Evolutionary conservation across 495 filamentous ascomycete genomes (phyloP).

Genomic region (Amorphotheca resinae): DNA sequence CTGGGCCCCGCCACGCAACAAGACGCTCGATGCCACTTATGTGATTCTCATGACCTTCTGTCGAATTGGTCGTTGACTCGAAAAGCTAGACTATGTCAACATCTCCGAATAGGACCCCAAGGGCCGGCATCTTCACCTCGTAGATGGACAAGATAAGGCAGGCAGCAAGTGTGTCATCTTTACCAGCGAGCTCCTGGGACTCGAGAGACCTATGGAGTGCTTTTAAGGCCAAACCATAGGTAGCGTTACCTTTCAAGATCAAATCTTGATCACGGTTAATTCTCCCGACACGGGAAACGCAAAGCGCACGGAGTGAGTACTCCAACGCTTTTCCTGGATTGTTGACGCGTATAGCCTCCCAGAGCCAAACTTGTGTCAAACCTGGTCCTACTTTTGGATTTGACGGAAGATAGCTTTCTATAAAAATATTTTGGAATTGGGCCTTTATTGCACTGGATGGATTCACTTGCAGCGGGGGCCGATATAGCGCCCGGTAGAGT

Average conservation of each 20-base stretch:
- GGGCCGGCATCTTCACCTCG: neutral
- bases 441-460: neutral
- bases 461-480: neutral
- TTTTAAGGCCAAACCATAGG: neutral
- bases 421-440: neutral
- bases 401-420: neutral
- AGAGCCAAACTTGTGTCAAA: neutral
- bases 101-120: neutral
- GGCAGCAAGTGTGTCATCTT: neutral
- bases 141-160: neutral
- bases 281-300: neutral
- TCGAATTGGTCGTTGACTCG: neutral
- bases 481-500: neutral
- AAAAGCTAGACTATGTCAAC: neutral
- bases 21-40: neutral
- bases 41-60: neutral
- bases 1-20: neutral
- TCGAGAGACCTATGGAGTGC: neutral
- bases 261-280: neutral
- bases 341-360: neutral
- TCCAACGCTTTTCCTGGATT: neutral
- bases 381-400: neutral
- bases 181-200: neutral
- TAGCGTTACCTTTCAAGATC: neutral
- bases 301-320: slow-evolving; percentile 1